Conservation (phyloP, 106 monocot species). For the Iris macrosiphon region DNA sequence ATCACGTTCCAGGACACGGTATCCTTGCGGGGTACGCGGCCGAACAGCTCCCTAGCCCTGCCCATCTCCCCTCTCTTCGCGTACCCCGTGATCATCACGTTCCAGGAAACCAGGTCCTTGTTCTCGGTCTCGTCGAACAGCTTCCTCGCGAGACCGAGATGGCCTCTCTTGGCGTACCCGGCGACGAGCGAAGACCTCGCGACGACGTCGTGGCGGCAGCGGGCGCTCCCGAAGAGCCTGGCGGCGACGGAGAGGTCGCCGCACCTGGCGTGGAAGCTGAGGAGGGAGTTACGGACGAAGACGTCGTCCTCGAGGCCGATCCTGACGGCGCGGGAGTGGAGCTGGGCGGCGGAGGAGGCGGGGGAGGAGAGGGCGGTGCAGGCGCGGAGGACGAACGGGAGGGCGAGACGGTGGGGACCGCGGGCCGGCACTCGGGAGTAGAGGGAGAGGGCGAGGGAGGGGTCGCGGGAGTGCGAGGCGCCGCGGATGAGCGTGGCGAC, state of each 20-base stretch:
- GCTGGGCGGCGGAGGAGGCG: conserved; percentile 19
- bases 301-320: conserved; percentile 25
- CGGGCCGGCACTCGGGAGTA: conserved; percentile 31
- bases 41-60: conserved; percentile 42
- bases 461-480: conserved; percentile 39
- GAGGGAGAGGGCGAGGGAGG: conserved; percentile 35
- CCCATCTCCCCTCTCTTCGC: conserved; percentile 35
- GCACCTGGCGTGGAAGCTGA: conserved; percentile 47
- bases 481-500: conserved; percentile 65
- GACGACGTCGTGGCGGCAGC: conserved; percentile 27
- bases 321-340: conserved; percentile 26
- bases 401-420: conserved; percentile 29
- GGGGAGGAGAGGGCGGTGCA: conserved; percentile 19
- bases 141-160: conserved; percentile 23
- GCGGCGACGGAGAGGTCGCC: conserved; percentile 33
- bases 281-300: conserved; percentile 39
- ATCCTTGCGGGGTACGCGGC: conserved; percentile 25
- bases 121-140: conserved; percentile 34
- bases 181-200: conserved; percentile 49
- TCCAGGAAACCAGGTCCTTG: conserved; percentile 62
- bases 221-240: conserved; percentile 13
- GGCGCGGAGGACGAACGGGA: conserved; percentile 58
- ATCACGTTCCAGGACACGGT: conserved; percentile 74
- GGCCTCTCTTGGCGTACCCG: conserved; percentile 35
- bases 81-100: conserved; percentile 72